Evolutionary conservation across 768 basidiomycete genomes (phyloP).

Genomic region (Trametes coccinea): DNA sequence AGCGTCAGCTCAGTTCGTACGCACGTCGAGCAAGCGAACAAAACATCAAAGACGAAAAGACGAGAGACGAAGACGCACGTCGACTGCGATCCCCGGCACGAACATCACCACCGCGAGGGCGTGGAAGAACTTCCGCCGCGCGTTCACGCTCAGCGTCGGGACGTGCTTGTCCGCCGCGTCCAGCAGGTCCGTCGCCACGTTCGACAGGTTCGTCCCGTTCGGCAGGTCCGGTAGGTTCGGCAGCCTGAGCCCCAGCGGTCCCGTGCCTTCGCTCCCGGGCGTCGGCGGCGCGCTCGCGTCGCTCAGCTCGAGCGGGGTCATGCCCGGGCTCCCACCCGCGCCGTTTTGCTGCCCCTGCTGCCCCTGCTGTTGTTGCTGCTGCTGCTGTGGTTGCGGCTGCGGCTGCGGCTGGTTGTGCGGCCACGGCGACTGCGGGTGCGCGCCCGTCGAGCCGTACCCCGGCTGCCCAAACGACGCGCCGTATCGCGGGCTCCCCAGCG

Average conservation of each 20-base stretch:
- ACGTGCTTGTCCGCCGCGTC: conserved; percentile 90
- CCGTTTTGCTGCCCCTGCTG: not conserved
- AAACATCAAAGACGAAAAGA: not conserved
- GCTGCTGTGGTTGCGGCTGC: not conserved
- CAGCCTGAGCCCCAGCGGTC: conserved; percentile 35
- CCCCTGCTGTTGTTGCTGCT: not conserved
- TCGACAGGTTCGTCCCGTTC: conserved; percentile 49
- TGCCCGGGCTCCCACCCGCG: conserved; percentile 15
- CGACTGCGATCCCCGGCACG: conserved; percentile 87
- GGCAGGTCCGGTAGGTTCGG: conserved; percentile 50
- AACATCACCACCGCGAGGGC: conserved; percentile 96
- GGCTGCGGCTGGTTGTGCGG: not conserved
- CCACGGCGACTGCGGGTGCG: not conserved
- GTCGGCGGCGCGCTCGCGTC: conserved; percentile 29
- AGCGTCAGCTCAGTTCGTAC: too few relatives aligned
- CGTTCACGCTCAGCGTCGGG: conserved; percentile 87
- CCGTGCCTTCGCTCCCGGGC: conserved; percentile 24
- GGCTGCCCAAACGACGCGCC: conserved; percentile 7
- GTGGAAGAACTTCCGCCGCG: conserved; percentile 95
- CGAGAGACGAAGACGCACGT: conserved; percentile 49
- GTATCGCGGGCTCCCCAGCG: conserved; percentile 15
- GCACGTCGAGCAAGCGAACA: too few relatives aligned
- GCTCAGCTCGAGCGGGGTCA: conserved; percentile 23
- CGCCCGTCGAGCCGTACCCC: conserved; percentile 9
- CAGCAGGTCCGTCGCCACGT: conserved; percentile 60